Evolutionary conservation across 768 basidiomycete genomes (phyloP).

Genomic region (Candolleomyces aberdarensis): DNA sequence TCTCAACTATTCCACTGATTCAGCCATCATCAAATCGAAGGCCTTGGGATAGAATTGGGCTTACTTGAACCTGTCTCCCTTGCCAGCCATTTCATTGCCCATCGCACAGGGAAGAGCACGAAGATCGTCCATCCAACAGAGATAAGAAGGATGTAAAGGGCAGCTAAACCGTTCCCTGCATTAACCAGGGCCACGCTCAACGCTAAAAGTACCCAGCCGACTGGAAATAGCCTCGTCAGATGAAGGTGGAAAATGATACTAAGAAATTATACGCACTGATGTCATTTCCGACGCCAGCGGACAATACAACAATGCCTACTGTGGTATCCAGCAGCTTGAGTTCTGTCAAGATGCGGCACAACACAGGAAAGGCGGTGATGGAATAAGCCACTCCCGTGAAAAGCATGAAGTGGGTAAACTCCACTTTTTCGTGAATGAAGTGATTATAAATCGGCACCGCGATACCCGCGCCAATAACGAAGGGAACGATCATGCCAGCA

Average conservation of each 20-base stretch:
- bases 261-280: too few relatives aligned
- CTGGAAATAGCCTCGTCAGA: too few relatives aligned
- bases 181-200: constrained; percentile 83
- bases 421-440: constrained; percentile 65
- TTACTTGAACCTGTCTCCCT: constrained; percentile 67
- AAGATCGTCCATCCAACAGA: constrained; percentile 64
- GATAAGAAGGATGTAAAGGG: constrained; percentile 76
- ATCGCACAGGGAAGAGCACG: constrained; percentile 61
- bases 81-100: constrained; percentile 65
- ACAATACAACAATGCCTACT: constrained; percentile 90
- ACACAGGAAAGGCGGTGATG: constrained; percentile 83
- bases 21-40: too few relatives aligned
- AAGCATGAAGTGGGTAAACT: constrained; percentile 90
- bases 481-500: constrained; percentile 85
- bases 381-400: constrained; percentile 92
- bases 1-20: constrained; percentile 16
- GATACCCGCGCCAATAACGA: constrained; percentile 74
- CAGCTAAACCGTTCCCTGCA: constrained; percentile 67
- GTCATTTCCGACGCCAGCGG: constrained; percentile 85
- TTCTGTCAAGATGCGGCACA: constrained; percentile 87
- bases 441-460: constrained; percentile 64
- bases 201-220: constrained; percentile 85
- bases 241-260: too few relatives aligned
- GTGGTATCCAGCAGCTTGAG: constrained; percentile 88
- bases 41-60: constrained; percentile 24